Base-by-base conservation (phyloP, 2,329 filamentous ascomycete genomes). In the Metarhizium album region DNA sequence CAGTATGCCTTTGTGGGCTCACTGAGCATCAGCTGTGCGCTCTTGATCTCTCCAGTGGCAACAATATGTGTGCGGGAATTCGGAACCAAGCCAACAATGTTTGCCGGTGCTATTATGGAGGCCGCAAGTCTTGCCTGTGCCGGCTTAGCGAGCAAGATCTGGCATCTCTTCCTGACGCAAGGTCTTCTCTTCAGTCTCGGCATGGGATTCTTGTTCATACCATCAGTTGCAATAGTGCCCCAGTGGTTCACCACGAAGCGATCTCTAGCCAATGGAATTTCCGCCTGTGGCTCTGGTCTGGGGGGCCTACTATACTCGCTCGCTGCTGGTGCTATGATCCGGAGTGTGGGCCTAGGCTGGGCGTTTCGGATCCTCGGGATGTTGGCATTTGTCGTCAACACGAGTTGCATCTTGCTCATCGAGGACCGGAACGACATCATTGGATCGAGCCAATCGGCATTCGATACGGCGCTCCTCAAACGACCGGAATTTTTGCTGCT, bases 101-200 rank as follows among this genome's bases (percentile, higher is more conserved):
- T 83, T 38, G 66, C 83, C 16, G 87, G 87, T 13, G 74, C 82
- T 2, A 63, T 79, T 1, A 69, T 90, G 45, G 79, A 87, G 63
- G 75, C 81, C 0, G 67, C 72, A 8, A 82, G 80, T 22, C 75
- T 90, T 53, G 76, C 90, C 43, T 80, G 79, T 2, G 86, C 87
- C 7, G 85, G 81, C 14, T 90, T 89, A 58, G 78, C 84, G 0
- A 70, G 63, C 16, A 61, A 79, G 51, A 82, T 87, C 52, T 90
- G 86, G 83, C 86, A 91, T 35, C 73, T 93, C 1, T 82, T 90
- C 52, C 74, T 91, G 0, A 79, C 76, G 5, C 87, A 91, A 62
- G 87, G 87, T 4, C 61, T 90, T 2, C 79, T 82, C 49, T 90
- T 91, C 55, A 87, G 87, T n/a, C 64, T 84, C 22, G 87, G 86